phyloP scores from a whole-genome alignment of 2,329 filamentous ascomycete genomes.

The Coniochaeta hoffmannii region DNA sequence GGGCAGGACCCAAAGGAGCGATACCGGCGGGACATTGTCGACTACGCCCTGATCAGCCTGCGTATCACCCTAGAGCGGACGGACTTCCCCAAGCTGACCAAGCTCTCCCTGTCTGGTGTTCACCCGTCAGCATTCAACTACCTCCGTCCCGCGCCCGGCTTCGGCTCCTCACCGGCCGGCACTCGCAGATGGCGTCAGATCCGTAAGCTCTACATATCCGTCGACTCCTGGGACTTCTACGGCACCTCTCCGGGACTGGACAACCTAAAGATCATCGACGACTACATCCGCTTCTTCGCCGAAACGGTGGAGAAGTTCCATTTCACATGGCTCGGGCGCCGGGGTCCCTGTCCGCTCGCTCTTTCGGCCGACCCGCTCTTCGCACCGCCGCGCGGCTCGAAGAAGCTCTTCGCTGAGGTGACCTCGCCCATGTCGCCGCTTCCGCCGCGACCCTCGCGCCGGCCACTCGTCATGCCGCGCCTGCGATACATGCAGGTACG shows the following conservation, averaged over 20 bases:
- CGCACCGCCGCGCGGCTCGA: conserved; percentile 41
- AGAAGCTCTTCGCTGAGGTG: conserved; percentile 57
- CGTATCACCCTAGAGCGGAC: conserved; percentile 75
- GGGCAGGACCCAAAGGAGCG: conserved; percentile 61
- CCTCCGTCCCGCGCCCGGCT: conserved; percentile 65
- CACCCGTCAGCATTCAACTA: conserved; percentile 73
- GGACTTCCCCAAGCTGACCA: conserved; percentile 55
- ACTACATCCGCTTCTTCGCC: conserved; percentile 68
- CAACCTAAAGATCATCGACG: conserved; percentile 72
- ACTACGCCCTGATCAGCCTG: conserved; percentile 82
- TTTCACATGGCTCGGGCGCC: conserved; percentile 69
- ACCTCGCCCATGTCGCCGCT: conserved; percentile 58
- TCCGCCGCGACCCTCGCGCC: conserved; percentile 38
- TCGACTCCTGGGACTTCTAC: conserved; percentile 62
- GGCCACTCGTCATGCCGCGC: conserved; percentile 58
- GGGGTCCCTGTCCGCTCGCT: conserved; percentile 67
- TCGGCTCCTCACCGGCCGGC: conserved; percentile 67
- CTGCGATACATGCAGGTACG: conserved; percentile 63
- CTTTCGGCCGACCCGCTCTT: conserved; percentile 66
- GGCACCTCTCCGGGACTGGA: conserved; percentile 53
- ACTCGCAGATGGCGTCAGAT: conserved; percentile 72
- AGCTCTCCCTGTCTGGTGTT: conserved; percentile 64
- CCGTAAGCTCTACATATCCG: conserved; percentile 62
- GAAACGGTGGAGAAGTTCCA: conserved; percentile 59
- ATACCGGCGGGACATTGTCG: conserved; percentile 70